phyloP scores from a whole-genome alignment of 2,329 filamentous ascomycete species.

The Penicillium sp. region DNA sequence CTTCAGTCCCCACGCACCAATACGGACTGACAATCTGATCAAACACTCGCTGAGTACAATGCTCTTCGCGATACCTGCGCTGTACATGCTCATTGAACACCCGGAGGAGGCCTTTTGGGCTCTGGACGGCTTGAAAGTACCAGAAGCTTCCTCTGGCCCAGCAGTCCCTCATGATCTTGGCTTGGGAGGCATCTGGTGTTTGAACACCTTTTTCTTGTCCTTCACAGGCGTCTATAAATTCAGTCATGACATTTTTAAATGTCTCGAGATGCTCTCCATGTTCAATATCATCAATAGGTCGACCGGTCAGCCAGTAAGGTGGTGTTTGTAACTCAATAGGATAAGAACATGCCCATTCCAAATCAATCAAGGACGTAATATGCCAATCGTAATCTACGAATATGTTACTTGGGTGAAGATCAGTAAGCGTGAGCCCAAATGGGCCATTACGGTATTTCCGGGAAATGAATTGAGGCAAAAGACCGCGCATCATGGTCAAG shows the following conservation, averaged over 20 bases:
- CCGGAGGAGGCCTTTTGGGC: background rate
- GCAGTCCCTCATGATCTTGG: background rate
- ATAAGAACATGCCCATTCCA: background rate
- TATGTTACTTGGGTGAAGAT: background rate
- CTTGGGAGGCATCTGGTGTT: background rate
- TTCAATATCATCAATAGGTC: background rate
- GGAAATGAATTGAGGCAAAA: background rate
- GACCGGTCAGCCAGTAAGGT: background rate
- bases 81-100: background rate
- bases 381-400: background rate
- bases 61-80: background rate
- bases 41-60: background rate
- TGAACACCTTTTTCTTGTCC: background rate
- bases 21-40: background rate
- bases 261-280: background rate
- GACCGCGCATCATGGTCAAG: background rate
- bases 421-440: background rate
- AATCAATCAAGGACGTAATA: background rate
- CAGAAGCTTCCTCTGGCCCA: background rate
- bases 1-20: background rate
- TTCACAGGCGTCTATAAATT: background rate
- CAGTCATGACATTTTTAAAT: background rate
- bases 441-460: background rate
- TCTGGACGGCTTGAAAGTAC: background rate
- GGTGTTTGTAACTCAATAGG: background rate